Evolutionary conservation across 441 rosid genomes (phyloP).

Genomic region (Daphne laureola): DNA sequence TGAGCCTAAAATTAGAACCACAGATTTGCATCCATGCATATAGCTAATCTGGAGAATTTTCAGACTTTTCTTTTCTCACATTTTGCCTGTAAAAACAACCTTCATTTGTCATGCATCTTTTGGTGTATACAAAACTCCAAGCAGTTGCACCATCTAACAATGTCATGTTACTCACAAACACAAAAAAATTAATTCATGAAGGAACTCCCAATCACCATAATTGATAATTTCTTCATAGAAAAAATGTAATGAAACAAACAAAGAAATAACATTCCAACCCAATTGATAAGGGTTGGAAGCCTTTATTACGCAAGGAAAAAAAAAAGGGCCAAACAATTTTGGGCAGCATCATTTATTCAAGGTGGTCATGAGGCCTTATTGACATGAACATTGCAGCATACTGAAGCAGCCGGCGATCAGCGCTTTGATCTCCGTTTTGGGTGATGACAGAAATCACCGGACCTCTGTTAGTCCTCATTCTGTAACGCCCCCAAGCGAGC

Average conservation of each 20-base stretch:
- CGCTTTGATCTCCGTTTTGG: conserved; percentile 16
- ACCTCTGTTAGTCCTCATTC: conserved; percentile 34
- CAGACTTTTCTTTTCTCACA: not conserved
- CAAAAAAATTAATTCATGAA: too few species aligned
- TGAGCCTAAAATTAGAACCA: conserved; percentile 27
- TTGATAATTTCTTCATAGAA: too few species aligned
- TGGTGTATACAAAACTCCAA: too few species aligned
- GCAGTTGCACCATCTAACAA: too few species aligned
- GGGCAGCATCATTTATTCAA: conserved; percentile 27
- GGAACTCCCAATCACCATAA: too few species aligned
- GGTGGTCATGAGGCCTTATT: conserved; percentile 73
- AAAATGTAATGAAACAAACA: not conserved
- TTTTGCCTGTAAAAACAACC: not conserved
- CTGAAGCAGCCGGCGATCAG: conserved; percentile 33
- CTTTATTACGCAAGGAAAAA: not conserved
- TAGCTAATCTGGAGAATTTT: conserved; percentile 16
- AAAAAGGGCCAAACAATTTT: conserved; percentile 3
- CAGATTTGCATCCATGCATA: conserved; percentile 15
- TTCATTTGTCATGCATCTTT: too few species aligned
- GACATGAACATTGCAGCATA: conserved; percentile 81
- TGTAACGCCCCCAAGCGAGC: conserved; percentile 50
- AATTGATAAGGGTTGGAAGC: not conserved
- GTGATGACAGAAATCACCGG: conserved; percentile 21
- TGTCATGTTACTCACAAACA: too few species aligned
- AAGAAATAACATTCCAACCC: not conserved